Conservation (phyloP, 495 filamentous ascomycete species). For the Corynascus novoguineensis region DNA sequence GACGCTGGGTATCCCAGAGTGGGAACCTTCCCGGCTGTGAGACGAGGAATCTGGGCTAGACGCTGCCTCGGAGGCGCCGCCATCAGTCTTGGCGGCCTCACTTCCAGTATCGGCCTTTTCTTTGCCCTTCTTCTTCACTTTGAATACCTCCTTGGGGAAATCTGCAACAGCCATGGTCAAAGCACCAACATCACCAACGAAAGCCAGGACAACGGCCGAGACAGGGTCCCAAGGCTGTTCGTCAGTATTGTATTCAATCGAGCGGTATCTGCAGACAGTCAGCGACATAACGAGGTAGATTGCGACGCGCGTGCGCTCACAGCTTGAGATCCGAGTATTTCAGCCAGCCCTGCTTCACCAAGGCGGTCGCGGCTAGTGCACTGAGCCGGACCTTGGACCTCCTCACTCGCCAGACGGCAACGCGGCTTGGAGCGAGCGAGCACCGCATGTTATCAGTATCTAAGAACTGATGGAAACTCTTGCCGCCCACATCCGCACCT, state of each 20-base stretch:
- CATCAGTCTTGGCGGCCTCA: not conserved
- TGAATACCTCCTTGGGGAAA: constrained; percentile 68
- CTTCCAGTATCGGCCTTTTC: constrained; percentile 9
- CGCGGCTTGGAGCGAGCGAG: constrained; percentile 55
- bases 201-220: constrained; percentile 62
- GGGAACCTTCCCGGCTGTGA: not conserved
- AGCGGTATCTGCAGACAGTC: constrained; percentile 49
- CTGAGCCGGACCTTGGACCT: constrained; percentile 59
- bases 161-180: constrained; percentile 80
- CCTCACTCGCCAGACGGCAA: constrained; percentile 66
- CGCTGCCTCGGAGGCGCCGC: not conserved
- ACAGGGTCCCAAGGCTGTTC: constrained; percentile 69
- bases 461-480: constrained; percentile 65
- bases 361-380: constrained; percentile 59
- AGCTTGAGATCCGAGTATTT: constrained; percentile 62
- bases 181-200: constrained; percentile 67
- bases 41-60: not conserved
- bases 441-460: constrained; percentile 58
- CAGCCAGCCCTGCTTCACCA: constrained; percentile 57
- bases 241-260: constrained; percentile 64
- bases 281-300: constrained; percentile 6
- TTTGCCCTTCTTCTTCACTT: constrained; percentile 27
- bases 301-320: constrained; percentile 32
- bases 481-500: constrained; percentile 57
- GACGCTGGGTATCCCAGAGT: not conserved